These are phyloP conservation scores for Dactylonectria macrodidyma DNA, from an alignment of 2,329 filamentous ascomycete species.

Conservation along the genomic window DNA sequence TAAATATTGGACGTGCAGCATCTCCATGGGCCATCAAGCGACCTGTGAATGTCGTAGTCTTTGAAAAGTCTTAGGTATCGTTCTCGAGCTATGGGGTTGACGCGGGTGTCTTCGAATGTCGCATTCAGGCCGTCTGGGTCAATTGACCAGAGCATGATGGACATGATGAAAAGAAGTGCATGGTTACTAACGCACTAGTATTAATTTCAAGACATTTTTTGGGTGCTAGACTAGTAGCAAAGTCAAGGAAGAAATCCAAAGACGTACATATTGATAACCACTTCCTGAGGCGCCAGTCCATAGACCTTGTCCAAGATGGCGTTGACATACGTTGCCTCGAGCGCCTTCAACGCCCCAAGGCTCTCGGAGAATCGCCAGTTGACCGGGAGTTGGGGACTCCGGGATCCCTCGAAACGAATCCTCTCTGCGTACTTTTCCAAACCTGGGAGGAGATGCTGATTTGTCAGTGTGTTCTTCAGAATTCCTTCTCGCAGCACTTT, in stretches of 20 bases:
- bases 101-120: not conserved
- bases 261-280: constrained; percentile 62
- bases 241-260: too few relatives aligned
- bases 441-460: not conserved
- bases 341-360: constrained; percentile 63
- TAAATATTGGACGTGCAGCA: constrained; percentile 1
- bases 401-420: constrained; percentile 59
- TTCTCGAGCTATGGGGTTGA: not conserved
- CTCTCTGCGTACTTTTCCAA: not conserved
- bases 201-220: too few relatives aligned
- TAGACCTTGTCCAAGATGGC: constrained; percentile 63
- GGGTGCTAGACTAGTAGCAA: too few relatives aligned
- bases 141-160: constrained; percentile 7
- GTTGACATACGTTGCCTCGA: constrained; percentile 63
- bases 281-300: constrained; percentile 52
- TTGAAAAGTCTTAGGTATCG: not conserved
- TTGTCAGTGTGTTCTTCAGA: not conserved
- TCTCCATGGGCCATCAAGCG: not conserved
- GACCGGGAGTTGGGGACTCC: constrained; percentile 64
- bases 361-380: constrained; percentile 72
- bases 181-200: constrained; percentile 5
- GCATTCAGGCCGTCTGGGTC: constrained; percentile 6
- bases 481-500: not conserved
- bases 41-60: not conserved
- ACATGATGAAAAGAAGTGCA: constrained; percentile 23